These are phyloP conservation scores for Golovinomyces cichoracearum DNA, from an alignment of 2,329 filamentous ascomycete species.

Conservation along the genomic window DNA sequence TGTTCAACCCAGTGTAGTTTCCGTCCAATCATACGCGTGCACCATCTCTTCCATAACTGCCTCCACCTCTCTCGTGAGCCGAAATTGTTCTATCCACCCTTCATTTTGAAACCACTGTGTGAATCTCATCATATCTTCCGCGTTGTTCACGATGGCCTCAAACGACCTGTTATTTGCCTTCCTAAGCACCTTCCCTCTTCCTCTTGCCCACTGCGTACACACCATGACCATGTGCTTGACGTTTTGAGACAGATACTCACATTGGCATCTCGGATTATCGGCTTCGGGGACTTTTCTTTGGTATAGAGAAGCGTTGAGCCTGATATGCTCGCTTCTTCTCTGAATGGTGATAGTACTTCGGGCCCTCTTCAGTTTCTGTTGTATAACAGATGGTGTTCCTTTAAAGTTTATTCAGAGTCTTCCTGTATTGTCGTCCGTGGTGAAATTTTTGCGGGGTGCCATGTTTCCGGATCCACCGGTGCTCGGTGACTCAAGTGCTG, in stretches of 20 bases:
- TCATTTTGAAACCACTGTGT: background rate
- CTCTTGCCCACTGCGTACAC: background rate
- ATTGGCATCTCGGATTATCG: background rate
- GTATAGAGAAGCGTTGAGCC: background rate
- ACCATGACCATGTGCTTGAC: background rate
- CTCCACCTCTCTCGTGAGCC: background rate
- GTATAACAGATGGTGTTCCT: background rate
- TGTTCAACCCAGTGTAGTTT: background rate
- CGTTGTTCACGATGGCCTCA: no score
- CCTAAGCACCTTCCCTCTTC: background rate
- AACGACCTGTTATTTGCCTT: background rate
- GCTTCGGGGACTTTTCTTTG: background rate
- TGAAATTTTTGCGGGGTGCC: background rate
- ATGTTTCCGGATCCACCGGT: background rate
- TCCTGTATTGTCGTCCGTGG: background rate
- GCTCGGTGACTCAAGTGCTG: background rate
- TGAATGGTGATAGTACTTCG: background rate
- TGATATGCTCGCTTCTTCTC: background rate
- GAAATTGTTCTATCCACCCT: background rate
- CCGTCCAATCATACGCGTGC: background rate
- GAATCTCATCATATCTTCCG: no score
- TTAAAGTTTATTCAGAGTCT: background rate
- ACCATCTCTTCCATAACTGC: background rate
- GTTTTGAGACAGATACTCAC: slow-evolving; percentile 1
- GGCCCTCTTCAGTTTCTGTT: background rate